Base-by-base conservation (phyloP, 2,329 filamentous ascomycete genomes). In the Curvularia verruculosa region DNA sequence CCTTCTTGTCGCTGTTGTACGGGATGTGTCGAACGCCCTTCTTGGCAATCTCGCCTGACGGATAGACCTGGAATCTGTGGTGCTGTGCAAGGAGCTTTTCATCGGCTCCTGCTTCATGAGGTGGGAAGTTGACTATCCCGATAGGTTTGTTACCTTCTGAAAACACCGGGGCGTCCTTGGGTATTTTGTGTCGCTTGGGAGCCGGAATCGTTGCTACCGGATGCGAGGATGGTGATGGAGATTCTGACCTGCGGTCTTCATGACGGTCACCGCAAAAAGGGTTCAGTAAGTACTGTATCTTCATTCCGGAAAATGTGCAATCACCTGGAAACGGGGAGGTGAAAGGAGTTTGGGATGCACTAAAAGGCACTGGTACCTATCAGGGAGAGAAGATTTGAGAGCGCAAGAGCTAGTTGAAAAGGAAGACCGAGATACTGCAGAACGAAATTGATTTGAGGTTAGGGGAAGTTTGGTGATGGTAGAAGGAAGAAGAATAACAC, bases 1-100 rank as follows among this genome's bases (percentile, higher is more conserved):
- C 85, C 76, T 96, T 96, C 82, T 97, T 98, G 64, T 92, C 90
- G 73, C 93, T 96, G 71, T 92, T 93, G 78, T 98, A 98, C 0
- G 94, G 94, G 57, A 97, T 96, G 69, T 94, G 92, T 49, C 79
- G 73, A 9, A 72, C 69, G 21, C 76, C 78, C 58, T 83, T 78
- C n/a, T 68, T 76, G 3, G 43, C 18, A 52, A 88, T 87, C n/a
- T 80, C 70, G 1, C 81, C 91, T 59, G 87, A 80, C 0, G 91
- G 89, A 52, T 82, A 84, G 51, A 97, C 81, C 15, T 84, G 80
- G 70, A 89, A 94, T 37, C 79, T 80, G 37, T 79, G 78, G 59
- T 95, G 84, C 61, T 88, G 82, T 13, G 79, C 77, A 9, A 82
- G 77, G 15, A 89, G 80, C 21, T 79, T 73, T 23, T 84, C 81